A percentile compares a stretch with the other conserved stretches of the same genome.
Evolutionary conservation across 192 early-diverging fungal species (phyloP).

Genomic region (Coemansia sp.): DNA sequence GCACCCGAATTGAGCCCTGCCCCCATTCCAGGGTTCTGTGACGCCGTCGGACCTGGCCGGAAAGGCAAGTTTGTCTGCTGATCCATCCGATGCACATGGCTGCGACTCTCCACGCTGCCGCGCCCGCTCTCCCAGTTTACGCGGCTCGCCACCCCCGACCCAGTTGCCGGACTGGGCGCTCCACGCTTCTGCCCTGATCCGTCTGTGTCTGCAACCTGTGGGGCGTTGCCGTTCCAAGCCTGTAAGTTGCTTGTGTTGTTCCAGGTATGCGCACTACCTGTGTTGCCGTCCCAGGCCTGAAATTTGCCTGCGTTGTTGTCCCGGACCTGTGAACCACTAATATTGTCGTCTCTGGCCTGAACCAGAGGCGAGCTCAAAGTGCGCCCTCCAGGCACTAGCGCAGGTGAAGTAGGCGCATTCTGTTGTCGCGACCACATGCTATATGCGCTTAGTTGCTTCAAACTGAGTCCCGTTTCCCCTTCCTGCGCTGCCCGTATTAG

Average conservation of each 20-base stretch:
- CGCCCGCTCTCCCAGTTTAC: slow-evolving; percentile 1
- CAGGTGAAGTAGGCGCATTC: slow-evolving; percentile 9
- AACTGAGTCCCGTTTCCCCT: not conserved
- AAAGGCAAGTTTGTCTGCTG: slow-evolving; percentile 2
- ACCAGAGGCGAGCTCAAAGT: not conserved
- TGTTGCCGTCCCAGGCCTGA: not conserved
- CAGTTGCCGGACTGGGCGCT: not conserved
- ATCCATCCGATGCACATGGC: slow-evolving; percentile 5
- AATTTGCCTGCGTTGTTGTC: not conserved
- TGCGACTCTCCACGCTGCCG: not conserved
- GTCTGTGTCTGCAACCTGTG: not conserved
- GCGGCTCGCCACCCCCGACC: not conserved
- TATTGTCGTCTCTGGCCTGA: not conserved
- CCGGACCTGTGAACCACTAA: not conserved
- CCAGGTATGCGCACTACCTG: not conserved
- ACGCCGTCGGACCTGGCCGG: not conserved
- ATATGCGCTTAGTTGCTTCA: slow-evolving; percentile 1
- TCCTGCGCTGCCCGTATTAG: not conserved
- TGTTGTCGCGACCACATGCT: slow-evolving; percentile 14
- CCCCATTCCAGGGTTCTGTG: not conserved
- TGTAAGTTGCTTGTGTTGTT: not conserved
- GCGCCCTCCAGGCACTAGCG: slow-evolving; percentile 1
- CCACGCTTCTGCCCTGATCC: not conserved
- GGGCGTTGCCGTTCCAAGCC: not conserved
- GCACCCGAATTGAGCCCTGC: not conserved